phyloP scores from a whole-genome alignment of 192 early-diverging fungal species.

The Entomortierella lignicola region DNA sequence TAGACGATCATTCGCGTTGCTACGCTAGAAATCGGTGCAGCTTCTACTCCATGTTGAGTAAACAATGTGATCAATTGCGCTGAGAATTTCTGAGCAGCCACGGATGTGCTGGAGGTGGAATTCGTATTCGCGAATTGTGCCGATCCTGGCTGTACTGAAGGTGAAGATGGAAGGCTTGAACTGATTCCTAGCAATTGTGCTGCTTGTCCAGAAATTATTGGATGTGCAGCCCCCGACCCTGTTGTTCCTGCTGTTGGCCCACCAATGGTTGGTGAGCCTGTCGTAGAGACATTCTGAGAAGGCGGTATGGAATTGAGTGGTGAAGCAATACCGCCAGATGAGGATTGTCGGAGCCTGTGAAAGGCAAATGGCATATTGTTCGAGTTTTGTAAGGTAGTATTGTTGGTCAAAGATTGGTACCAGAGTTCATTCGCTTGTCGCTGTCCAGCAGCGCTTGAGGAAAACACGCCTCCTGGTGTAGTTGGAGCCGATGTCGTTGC shows the following conservation, averaged over 20 bases:
- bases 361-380: constrained; percentile 38
- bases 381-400: constrained; percentile 9
- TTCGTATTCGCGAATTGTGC: constrained; percentile 2
- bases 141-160: constrained; percentile 1
- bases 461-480: neutral
- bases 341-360: constrained; percentile 22
- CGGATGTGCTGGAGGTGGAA: neutral
- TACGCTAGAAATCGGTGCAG: constrained; percentile 22
- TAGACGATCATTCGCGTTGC: constrained; percentile 47
- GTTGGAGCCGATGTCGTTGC: constrained; percentile 1
- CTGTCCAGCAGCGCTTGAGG: constrained; percentile 25
- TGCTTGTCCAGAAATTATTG: neutral
- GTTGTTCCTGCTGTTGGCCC: neutral
- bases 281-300: constrained; percentile 25
- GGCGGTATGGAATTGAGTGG: constrained; percentile 12
- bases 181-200: neutral
- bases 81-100: constrained; percentile 40
- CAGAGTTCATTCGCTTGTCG: constrained; percentile 43
- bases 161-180: constrained; percentile 5
- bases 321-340: neutral
- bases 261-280: constrained; percentile 17
- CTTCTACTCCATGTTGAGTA: constrained; percentile 19
- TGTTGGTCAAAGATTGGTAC: constrained; percentile 36
- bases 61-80: constrained; percentile 37
- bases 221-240: neutral